These are phyloP conservation scores for Diutina catenulata DNA, from an alignment of 1,139 yeast genomes.

Conservation along the genomic window DNA sequence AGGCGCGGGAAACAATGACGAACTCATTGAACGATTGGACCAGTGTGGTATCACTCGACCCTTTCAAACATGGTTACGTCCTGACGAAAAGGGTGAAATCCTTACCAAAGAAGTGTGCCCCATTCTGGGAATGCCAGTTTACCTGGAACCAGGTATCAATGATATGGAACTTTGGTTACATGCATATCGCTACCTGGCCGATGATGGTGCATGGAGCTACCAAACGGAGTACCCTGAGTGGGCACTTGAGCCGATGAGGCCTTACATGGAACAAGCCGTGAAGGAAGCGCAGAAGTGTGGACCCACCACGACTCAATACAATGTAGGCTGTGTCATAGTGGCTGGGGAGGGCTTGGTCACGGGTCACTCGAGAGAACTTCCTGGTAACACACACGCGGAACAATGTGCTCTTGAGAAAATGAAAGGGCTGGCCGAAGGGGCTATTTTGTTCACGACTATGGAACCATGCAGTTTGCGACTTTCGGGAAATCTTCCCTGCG, in stretches of 20 bases:
- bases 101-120: slow-evolving; percentile 48
- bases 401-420: slow-evolving; percentile 86
- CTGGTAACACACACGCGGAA: slow-evolving; percentile 97
- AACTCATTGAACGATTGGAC: slow-evolving; percentile 38
- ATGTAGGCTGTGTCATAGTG: slow-evolving; percentile 87
- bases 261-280: slow-evolving; percentile 54
- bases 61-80: slow-evolving; percentile 60
- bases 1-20: slow-evolving; percentile 25
- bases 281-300: slow-evolving; percentile 72
- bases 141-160: slow-evolving; percentile 79
- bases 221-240: slow-evolving; percentile 76
- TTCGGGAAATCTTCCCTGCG: slow-evolving; percentile 87
- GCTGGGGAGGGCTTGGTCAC: slow-evolving; percentile 47
- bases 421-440: slow-evolving; percentile 55
- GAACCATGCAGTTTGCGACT: slow-evolving; percentile 89
- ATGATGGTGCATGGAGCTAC: slow-evolving; percentile 54
- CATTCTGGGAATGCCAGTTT: slow-evolving; percentile 60
- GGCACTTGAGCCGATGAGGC: slow-evolving; percentile 55
- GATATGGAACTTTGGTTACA: slow-evolving; percentile 86
- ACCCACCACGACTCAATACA: slow-evolving; percentile 76
- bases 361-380: slow-evolving; percentile 84
- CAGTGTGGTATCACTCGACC: slow-evolving; percentile 56
- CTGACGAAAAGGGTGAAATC: slow-evolving; percentile 48
- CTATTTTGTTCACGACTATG: slow-evolving; percentile 90
- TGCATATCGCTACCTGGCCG: slow-evolving; percentile 66